phyloP scores from a whole-genome alignment of 345 rosid species.

The Fremontodendron californicum region DNA sequence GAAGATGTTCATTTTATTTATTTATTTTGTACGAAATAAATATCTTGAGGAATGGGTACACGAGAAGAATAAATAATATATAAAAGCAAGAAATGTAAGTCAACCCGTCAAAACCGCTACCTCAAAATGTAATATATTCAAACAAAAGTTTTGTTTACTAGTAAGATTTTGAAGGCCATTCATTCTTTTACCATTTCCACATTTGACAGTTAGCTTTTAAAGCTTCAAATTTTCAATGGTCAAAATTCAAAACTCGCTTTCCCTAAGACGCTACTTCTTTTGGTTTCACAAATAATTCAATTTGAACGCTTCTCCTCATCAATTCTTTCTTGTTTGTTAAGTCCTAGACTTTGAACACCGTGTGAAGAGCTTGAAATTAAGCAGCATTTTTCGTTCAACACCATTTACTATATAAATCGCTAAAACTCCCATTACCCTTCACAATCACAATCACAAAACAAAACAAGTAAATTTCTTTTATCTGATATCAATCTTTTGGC shows the following conservation, averaged over 20 bases:
- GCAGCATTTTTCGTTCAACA: background rate
- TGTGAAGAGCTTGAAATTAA: background rate
- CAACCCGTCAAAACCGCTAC: background rate
- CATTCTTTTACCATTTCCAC: background rate
- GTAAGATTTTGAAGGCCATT: background rate
- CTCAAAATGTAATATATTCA: background rate
- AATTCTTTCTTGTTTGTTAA: background rate
- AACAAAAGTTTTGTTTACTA: background rate
- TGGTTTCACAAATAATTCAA: background rate
- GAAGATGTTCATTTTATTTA: too few species aligned
- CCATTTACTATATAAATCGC: background rate
- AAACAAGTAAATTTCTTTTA: background rate
- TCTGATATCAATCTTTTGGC: background rate
- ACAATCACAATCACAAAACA: background rate
- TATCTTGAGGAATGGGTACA: too few species aligned
- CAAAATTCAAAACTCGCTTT: constrained; percentile 35
- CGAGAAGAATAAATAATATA: too few species aligned
- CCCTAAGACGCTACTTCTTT: too few species aligned
- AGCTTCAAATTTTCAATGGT: constrained; percentile 34
- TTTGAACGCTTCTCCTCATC: constrained; percentile 36
- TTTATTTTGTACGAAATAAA: too few species aligned
- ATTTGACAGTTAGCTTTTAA: constrained; percentile 11
- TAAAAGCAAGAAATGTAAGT: background rate
- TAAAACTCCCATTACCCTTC: background rate
- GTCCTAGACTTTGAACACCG: constrained; percentile 21